Evolutionary conservation across 176 grass and related monocot species (phyloP).

Genomic region (Phyllostachys edulis): DNA sequence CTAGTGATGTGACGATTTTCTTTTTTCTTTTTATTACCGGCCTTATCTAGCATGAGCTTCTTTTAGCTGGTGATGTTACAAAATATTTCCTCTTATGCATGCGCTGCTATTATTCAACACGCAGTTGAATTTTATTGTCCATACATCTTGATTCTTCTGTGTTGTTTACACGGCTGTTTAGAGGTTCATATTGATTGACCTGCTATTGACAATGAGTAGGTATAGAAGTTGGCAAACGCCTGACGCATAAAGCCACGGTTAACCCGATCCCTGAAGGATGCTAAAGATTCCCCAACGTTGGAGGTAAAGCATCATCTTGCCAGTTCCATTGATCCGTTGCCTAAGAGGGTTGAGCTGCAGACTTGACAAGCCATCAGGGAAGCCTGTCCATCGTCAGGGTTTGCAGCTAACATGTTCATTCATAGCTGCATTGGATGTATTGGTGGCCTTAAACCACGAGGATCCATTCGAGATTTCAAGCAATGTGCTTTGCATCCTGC

Average conservation of each 20-base stretch:
- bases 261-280: constrained; percentile 25
- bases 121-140: background rate
- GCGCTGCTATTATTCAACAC: background rate
- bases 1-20: background rate
- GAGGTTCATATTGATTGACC: background rate
- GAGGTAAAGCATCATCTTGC: constrained; percentile 30
- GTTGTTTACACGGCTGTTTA: background rate
- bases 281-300: constrained; percentile 8
- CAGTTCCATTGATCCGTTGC: constrained; percentile 26
- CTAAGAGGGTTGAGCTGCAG: constrained; percentile 42
- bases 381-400: background rate
- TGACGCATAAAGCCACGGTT: constrained; percentile 7
- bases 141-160: background rate
- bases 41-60: background rate
- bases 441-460: background rate
- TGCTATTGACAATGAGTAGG: constrained; percentile 31
- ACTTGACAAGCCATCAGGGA: constrained; percentile 21
- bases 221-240: constrained; percentile 31
- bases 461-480: background rate
- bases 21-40: background rate
- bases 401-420: background rate
- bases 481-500: background rate
- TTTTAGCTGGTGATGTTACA: background rate
- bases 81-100: background rate
- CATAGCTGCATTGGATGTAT: background rate